Conservation (phyloP, 345 rosid species). For the Passiflora organensis region DNA sequence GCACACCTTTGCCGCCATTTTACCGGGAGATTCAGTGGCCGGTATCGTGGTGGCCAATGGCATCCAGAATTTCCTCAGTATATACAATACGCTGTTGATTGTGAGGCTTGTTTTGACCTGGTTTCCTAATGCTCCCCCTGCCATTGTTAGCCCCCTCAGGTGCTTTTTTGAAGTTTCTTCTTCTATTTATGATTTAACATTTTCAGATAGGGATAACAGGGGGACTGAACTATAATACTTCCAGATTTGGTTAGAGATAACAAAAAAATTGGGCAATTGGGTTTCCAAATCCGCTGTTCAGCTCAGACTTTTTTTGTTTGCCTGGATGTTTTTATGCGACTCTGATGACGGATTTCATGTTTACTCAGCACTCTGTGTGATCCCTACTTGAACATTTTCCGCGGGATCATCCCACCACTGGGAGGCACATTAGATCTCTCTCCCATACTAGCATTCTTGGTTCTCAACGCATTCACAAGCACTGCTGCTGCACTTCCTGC, state of each 20-base stretch:
- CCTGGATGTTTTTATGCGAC: background rate
- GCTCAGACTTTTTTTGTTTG: background rate
- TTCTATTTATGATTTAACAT: too few species aligned
- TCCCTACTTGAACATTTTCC: conserved; percentile 93
- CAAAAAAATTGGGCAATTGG: background rate
- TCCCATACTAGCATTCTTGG: conserved; percentile 80
- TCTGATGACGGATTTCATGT: background rate
- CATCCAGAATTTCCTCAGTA: conserved; percentile 61
- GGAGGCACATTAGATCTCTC: conserved; percentile 85
- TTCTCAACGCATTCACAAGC: conserved; percentile 75
- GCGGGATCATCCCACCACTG: conserved; percentile 87
- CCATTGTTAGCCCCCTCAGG: conserved; percentile 94
- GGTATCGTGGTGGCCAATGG: conserved; percentile 90
- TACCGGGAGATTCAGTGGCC: conserved; percentile 87
- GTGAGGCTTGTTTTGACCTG: conserved; percentile 86
- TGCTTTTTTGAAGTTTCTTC: conserved; percentile 9
- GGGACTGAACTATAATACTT: too few species aligned
- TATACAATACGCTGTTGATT: conserved; percentile 76
- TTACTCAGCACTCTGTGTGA: conserved; percentile 73
- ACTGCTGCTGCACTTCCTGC: conserved; percentile 79
- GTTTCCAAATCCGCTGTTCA: background rate
- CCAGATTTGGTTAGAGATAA: background rate
- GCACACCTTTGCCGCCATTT: conserved; percentile 75
- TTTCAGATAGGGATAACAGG: too few species aligned
- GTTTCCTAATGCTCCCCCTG: conserved; percentile 95